Conservation (phyloP, 2,329 filamentous ascomycete species). For the Gliomastix tumulicola region DNA sequence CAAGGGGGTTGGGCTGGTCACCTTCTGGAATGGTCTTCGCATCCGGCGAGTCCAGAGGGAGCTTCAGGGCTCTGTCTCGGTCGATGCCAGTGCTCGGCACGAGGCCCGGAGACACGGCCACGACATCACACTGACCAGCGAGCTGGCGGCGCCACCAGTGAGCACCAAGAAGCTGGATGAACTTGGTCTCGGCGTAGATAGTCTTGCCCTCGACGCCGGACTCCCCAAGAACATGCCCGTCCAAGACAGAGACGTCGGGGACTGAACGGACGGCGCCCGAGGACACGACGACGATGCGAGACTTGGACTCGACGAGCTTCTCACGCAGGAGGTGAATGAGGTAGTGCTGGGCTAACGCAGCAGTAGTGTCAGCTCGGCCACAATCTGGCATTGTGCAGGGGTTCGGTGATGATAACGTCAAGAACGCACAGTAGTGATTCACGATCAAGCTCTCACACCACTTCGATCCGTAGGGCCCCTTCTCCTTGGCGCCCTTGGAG, state of each 20-base stretch:
- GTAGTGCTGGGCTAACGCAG: conserved; percentile 44
- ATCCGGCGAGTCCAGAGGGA: conserved; percentile 28
- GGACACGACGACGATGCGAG: conserved; percentile 43
- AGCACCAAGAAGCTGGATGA: conserved; percentile 40
- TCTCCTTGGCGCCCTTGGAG: conserved; percentile 23
- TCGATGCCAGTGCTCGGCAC: conserved; percentile 39
- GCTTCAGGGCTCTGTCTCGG: conserved; percentile 17
- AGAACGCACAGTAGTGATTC: conserved; percentile 43
- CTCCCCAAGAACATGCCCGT: conserved; percentile 28
- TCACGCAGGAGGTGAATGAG: conserved; percentile 40
- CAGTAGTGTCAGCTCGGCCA: conserved; percentile 4
- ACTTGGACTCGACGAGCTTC: conserved; percentile 36
- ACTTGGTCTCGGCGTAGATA: conserved; percentile 39
- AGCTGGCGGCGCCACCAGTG: conserved; percentile 51
- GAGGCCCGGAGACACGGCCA: conserved; percentile 47
- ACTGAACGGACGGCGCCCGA: conserved; percentile 38
- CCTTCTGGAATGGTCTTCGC: conserved; percentile 41
- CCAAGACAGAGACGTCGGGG: conserved; percentile 24
- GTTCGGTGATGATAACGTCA: too few species aligned
- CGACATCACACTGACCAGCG: conserved; percentile 30
- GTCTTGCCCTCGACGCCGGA: conserved; percentile 19
- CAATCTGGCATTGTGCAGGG: not conserved
- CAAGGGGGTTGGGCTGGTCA: conserved; percentile 8
- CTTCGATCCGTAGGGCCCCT: conserved; percentile 30
- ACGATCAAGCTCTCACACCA: conserved; percentile 45